Evolutionary conservation across 805 yeast genomes (phyloP).

Genomic region (Spathaspora girioi): DNA sequence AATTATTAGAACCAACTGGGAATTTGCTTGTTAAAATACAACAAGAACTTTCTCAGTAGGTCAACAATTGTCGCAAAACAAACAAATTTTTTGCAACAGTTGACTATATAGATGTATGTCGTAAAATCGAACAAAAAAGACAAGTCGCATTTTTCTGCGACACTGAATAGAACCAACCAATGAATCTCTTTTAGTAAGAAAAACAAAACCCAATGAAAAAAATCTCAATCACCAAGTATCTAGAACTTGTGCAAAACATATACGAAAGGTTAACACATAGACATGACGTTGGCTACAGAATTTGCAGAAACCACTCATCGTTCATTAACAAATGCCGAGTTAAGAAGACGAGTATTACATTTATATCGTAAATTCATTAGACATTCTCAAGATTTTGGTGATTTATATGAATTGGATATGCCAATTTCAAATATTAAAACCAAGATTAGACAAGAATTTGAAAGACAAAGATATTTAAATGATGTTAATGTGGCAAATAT

Average conservation of each 20-base stretch:
- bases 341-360: slow-evolving; percentile 60
- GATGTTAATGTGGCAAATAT: slow-evolving; percentile 66
- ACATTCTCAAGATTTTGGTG: slow-evolving; percentile 56
- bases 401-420: slow-evolving; percentile 69
- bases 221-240: neutral
- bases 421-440: slow-evolving; percentile 78
- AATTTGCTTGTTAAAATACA: slow-evolving; percentile 19
- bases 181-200: neutral
- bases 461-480: slow-evolving; percentile 72
- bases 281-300: slow-evolving; percentile 69
- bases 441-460: slow-evolving; percentile 85
- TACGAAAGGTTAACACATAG: neutral
- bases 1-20: slow-evolving; percentile 45
- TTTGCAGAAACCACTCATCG: slow-evolving; percentile 79
- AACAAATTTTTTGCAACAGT: neutral
- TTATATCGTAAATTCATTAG: slow-evolving; percentile 71
- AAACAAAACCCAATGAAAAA: neutral
- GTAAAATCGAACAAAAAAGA: neutral
- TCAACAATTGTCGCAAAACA: neutral
- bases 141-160: neutral
- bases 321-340: slow-evolving; percentile 56
- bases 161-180: neutral
- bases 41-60: slow-evolving; percentile 2
- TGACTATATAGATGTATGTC: neutral
- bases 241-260: neutral